phyloP scores from a whole-genome alignment of 805 yeast genomes.

The Wickerhamomyces kurtzmanii region DNA sequence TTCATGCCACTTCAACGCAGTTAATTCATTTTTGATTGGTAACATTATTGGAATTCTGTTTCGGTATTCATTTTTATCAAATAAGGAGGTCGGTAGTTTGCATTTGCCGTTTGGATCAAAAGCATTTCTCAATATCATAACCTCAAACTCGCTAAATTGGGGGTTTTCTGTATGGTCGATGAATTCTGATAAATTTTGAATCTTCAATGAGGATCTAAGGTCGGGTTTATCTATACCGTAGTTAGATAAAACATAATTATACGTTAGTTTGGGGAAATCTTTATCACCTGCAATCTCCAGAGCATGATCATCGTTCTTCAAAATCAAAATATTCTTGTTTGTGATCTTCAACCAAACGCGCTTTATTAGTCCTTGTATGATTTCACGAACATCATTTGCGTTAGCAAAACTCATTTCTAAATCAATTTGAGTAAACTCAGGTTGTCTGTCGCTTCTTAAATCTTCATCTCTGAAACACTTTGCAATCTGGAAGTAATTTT shows the following conservation, averaged over 20 bases:
- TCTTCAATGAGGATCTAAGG: constrained; percentile 49
- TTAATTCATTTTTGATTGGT: constrained; percentile 34
- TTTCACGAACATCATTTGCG: constrained; percentile 54
- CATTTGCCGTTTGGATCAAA: constrained; percentile 17
- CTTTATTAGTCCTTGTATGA: constrained; percentile 48
- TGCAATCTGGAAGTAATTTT: constrained; percentile 83
- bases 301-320: constrained; percentile 13
- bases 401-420: constrained; percentile 83
- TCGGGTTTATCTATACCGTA: constrained; percentile 97
- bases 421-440: constrained; percentile 97
- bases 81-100: constrained; percentile 25
- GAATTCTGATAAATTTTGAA: constrained; percentile 35
- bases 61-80: constrained; percentile 34
- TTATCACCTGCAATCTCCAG: constrained; percentile 9
- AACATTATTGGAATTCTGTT: constrained; percentile 49
- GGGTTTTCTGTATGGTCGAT: constrained; percentile 23
- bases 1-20: constrained; percentile 32
- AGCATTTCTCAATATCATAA: constrained; percentile 49
- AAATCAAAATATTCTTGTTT: constrained; percentile 18
- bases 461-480: constrained; percentile 96
- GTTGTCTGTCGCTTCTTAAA: constrained; percentile 89
- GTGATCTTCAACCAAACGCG: constrained; percentile 46
- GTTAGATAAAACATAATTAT: constrained; percentile 54
- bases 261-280: constrained; percentile 39
- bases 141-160: constrained; percentile 66